phyloP scores from a whole-genome alignment of 345 rosid genomes.

The Cardamine chenopodiifolia region DNA sequence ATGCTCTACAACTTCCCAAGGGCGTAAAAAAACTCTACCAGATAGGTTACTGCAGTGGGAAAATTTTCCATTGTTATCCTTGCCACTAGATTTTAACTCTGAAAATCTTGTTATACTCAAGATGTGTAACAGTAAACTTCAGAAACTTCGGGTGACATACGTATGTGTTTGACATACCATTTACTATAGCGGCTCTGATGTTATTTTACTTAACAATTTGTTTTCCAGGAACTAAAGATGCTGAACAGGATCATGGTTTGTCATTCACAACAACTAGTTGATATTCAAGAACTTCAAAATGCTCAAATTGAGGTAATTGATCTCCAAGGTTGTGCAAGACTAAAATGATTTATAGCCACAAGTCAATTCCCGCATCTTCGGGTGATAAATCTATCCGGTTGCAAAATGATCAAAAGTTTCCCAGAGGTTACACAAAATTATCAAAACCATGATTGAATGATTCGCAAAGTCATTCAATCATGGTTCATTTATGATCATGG shows the following conservation, averaged over 20 bases:
- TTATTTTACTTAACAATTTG: too few species aligned
- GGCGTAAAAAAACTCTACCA: neutral
- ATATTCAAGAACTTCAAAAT: neutral
- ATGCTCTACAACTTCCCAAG: neutral
- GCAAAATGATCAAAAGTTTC: neutral
- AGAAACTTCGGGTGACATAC: too few species aligned
- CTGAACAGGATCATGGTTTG: neutral
- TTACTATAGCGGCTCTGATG: neutral
- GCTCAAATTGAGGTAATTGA: neutral
- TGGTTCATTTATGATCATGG: too few species aligned
- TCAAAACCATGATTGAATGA: too few species aligned
- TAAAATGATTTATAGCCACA: neutral
- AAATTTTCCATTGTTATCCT: neutral
- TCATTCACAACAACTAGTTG: neutral
- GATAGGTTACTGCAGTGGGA: neutral
- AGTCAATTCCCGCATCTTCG: neutral
- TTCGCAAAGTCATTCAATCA: too few species aligned
- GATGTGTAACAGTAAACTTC: neutral
- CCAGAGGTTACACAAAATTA: too few species aligned
- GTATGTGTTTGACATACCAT: neutral
- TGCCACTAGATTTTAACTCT: neutral
- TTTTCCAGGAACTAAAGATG: neutral
- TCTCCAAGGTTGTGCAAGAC: neutral
- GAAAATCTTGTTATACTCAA: neutral
- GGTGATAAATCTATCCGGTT: neutral